Percentiles rank a stretch among this genome's conserved stretches.
phyloP scores from a whole-genome alignment of 257 asterid genomes.

The Solanum appendiculatum region DNA sequence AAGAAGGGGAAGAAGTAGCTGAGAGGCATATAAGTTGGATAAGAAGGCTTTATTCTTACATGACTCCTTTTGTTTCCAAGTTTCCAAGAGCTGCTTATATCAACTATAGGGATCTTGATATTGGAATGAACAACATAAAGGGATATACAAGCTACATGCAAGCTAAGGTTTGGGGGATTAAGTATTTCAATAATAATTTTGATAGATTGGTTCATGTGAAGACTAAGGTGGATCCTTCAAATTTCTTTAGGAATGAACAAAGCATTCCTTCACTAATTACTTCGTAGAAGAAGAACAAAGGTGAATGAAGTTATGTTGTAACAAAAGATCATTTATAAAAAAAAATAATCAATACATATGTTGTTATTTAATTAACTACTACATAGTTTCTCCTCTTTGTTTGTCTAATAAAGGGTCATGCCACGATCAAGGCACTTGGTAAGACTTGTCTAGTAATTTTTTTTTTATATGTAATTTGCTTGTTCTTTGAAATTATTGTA shows the following conservation, averaged over 20 bases:
- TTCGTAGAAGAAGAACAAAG: background rate
- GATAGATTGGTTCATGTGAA: conserved; percentile 1
- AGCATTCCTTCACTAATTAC: conserved; percentile 4
- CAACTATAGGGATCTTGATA: conserved; percentile 7
- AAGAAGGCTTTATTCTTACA: conserved; percentile 1
- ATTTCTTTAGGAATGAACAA: conserved; percentile 6
- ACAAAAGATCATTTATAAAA: no score
- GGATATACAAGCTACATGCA: background rate
- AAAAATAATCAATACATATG: no score
- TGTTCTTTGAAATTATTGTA: background rate
- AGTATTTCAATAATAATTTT: conserved; percentile 2
- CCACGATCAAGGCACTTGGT: no score
- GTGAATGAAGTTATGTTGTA: no score
- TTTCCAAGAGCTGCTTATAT: background rate
- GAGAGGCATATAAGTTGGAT: conserved; percentile 5
- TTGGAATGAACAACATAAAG: background rate
- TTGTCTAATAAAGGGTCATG: no score
- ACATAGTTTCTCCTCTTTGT: no score
- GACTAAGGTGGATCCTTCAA: conserved; percentile 2
- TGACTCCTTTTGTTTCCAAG: background rate
- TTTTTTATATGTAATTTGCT: background rate
- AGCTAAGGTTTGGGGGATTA: conserved; percentile 1
- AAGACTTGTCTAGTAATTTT: background rate
- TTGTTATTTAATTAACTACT: no score
- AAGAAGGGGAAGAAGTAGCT: background rate